Conservation (phyloP, 805 yeast species). For the Cephaloascus fragrans region DNA sequence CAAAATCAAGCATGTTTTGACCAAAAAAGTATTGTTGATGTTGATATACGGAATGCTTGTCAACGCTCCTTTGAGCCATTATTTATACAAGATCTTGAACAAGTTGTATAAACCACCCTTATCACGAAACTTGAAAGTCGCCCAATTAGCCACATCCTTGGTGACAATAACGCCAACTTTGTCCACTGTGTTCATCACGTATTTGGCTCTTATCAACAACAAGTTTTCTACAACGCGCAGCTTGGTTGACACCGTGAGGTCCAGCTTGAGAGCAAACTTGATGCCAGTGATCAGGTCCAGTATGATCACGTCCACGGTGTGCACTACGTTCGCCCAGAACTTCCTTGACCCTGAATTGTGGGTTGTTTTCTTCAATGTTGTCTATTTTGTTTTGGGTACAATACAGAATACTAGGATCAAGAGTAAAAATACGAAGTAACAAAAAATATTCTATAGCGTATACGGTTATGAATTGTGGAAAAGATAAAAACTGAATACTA, state of each 20-base stretch:
- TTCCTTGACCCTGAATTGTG: conserved; percentile 48
- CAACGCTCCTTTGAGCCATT: conserved; percentile 51
- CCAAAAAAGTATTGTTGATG: conserved; percentile 40
- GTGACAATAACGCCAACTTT: conserved; percentile 46
- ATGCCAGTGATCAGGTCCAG: conserved; percentile 39
- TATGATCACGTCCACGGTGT: conserved; percentile 41
- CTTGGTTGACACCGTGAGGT: conserved; percentile 11
- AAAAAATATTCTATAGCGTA: too few relatives aligned
- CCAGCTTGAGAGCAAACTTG: conserved; percentile 32
- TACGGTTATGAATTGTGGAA: too few relatives aligned
- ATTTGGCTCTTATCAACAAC: conserved; percentile 41
- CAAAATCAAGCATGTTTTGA: conserved; percentile 27
- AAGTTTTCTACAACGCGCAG: conserved; percentile 3
- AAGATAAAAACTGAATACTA: too few relatives aligned
- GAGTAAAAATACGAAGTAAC: conserved; percentile 14
- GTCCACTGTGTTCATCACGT: conserved; percentile 36
- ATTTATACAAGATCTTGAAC: conserved; percentile 37
- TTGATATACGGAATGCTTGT: conserved; percentile 44
- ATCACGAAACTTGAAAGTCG: conserved; percentile 24
- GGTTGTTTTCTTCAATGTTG: conserved; percentile 53
- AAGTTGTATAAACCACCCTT: conserved; percentile 33
- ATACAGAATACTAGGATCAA: conserved; percentile 50
- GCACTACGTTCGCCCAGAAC: conserved; percentile 46
- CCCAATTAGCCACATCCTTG: conserved; percentile 43
- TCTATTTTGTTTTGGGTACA: conserved; percentile 53